Percentiles rank a stretch among this genome's conserved stretches.
Evolutionary conservation across 306 rosid genomes (phyloP).

Genomic region (Vigna radiata): DNA sequence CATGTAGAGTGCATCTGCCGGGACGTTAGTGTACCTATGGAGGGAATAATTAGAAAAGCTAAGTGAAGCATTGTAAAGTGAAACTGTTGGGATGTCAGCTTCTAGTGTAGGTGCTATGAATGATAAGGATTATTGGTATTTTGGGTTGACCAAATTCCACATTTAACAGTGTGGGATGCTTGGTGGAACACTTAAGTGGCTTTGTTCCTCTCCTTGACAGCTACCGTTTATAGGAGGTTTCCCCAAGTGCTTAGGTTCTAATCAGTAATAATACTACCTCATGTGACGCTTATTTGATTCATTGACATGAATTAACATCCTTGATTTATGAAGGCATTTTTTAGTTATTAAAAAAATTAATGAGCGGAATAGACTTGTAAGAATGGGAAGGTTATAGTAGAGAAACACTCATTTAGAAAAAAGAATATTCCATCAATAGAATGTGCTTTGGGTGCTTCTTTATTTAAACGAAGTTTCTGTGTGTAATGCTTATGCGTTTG

Average conservation of each 20-base stretch:
- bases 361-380: background rate
- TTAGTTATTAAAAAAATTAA: background rate
- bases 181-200: background rate
- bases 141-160: background rate
- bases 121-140: background rate
- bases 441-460: background rate
- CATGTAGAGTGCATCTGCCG: too few species aligned
- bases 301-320: background rate
- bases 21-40: too few species aligned
- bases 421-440: background rate
- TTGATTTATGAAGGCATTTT: conserved; percentile 22
- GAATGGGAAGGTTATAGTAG: background rate
- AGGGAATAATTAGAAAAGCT: background rate
- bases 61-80: too few species aligned
- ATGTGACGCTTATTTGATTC: background rate
- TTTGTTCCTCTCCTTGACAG: background rate
- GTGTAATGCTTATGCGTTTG: conserved; percentile 17
- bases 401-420: background rate
- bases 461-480: background rate
- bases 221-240: background rate
- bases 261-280: background rate
- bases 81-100: too few species aligned
- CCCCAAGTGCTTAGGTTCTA: background rate
- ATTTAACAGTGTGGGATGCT: background rate
- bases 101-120: background rate